Evolutionary conservation across 768 basidiomycete genomes (phyloP).

Genomic region (Ramaria rubella): DNA sequence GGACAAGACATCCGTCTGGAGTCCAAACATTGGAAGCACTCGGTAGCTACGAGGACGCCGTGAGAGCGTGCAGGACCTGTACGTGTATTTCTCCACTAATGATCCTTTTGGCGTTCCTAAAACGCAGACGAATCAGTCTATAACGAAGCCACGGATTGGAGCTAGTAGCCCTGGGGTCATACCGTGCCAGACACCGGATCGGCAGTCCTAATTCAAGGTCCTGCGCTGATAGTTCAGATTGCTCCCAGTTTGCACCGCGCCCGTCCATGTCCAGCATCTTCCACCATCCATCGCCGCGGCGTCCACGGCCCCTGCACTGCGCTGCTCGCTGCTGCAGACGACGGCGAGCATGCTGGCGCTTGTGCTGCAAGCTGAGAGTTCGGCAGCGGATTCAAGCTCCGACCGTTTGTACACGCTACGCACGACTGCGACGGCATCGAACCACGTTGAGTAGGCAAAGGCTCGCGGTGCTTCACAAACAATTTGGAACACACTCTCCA

Average conservation of each 20-base stretch:
- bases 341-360: neutral
- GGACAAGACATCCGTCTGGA: no score
- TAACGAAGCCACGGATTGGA: neutral
- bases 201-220: neutral
- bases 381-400: neutral
- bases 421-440: conserved; percentile 4
- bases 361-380: neutral
- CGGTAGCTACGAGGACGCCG: no score
- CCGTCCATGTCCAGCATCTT: neutral
- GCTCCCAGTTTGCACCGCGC: neutral
- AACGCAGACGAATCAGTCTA: neutral
- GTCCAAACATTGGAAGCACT: no score
- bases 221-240: neutral
- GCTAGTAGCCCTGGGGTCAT: neutral
- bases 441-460: neutral
- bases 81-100: neutral
- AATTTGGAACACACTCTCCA: neutral
- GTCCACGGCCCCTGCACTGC: neutral
- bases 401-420: conserved; percentile 2
- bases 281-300: neutral
- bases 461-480: neutral
- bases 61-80: neutral
- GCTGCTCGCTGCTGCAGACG: neutral
- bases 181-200: neutral
- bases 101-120: neutral